Evolutionary conservation across 208 protist species (phyloP).

Genomic region (Jaenimonas drosophilae): DNA sequence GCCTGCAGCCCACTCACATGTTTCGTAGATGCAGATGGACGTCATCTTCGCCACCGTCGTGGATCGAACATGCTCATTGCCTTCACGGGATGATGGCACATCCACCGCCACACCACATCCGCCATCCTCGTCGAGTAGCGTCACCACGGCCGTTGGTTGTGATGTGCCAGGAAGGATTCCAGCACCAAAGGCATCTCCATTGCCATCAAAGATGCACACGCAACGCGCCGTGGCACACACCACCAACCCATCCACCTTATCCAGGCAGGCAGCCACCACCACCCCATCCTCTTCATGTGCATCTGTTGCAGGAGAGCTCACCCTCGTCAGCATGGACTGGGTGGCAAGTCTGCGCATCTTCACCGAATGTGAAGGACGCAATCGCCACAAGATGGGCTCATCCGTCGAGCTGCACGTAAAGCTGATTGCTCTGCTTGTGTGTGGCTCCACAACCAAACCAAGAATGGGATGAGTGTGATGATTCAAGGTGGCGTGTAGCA

Average conservation of each 20-base stretch:
- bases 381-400: slow-evolving; percentile 59
- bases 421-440: slow-evolving; percentile 42
- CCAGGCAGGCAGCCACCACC: slow-evolving; percentile 39
- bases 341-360: slow-evolving; percentile 35
- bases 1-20: slow-evolving; percentile 66
- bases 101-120: slow-evolving; percentile 33
- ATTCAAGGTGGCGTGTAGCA: slow-evolving; percentile 41
- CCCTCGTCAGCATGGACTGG: slow-evolving; percentile 8
- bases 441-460: slow-evolving; percentile 31
- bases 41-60: slow-evolving; percentile 29
- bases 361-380: slow-evolving; percentile 35
- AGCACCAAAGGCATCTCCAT: slow-evolving; percentile 45
- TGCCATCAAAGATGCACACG: slow-evolving; percentile 70
- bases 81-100: neutral
- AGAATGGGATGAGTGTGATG: slow-evolving; percentile 53
- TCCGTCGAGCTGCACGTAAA: slow-evolving; percentile 42
- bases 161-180: slow-evolving; percentile 22
- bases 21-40: slow-evolving; percentile 44
- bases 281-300: slow-evolving; percentile 7
- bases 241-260: slow-evolving; percentile 25
- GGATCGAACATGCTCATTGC: slow-evolving; percentile 3
- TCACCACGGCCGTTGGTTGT: slow-evolving; percentile 2
- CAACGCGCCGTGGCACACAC: slow-evolving; percentile 40
- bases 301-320: neutral
- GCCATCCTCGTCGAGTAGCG: slow-evolving; percentile 49